A percentile compares a stretch with the other conserved stretches of the same genome.
Conservation (phyloP, 208 protist species). For the Plasmodiophora brassicae region DNA sequence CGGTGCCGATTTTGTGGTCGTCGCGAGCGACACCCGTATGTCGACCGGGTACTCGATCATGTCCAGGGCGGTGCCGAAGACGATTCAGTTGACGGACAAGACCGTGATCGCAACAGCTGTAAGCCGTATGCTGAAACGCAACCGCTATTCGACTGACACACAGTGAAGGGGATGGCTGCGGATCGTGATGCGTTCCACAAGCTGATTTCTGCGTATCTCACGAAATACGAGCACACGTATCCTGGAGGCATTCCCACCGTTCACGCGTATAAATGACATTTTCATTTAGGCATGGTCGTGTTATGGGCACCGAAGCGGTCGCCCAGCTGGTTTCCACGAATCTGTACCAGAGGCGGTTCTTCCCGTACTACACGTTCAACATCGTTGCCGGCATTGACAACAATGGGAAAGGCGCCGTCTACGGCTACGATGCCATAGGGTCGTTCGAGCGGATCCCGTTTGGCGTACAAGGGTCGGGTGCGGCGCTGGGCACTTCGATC, state of each 20-base stretch:
- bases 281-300: not conserved
- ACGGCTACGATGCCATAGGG: conserved; percentile 95
- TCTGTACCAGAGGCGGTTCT: conserved; percentile 94
- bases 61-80: conserved; percentile 84
- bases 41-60: conserved; percentile 91
- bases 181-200: conserved; percentile 91
- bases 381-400: conserved; percentile 91
- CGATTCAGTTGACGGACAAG: conserved; percentile 71
- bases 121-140: not conserved
- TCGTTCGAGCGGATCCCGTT: conserved; percentile 86
- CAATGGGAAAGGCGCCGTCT: conserved; percentile 86
- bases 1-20: conserved; percentile 88
- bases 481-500: conserved; percentile 88
- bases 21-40: conserved; percentile 94
- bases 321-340: conserved; percentile 92
- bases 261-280: not conserved
- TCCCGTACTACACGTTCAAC: conserved; percentile 98
- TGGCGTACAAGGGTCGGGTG: conserved; percentile 78
- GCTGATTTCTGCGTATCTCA: conserved; percentile 73
- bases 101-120: conserved; percentile 6
- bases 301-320: conserved; percentile 52
- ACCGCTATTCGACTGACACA: not conserved
- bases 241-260: conserved; percentile 69
- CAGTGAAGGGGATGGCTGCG: conserved; percentile 84
- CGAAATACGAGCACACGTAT: conserved; percentile 84